Evolutionary conservation across 78 protist genomes (phyloP).

Genomic region (Protostelium mycophagum): DNA sequence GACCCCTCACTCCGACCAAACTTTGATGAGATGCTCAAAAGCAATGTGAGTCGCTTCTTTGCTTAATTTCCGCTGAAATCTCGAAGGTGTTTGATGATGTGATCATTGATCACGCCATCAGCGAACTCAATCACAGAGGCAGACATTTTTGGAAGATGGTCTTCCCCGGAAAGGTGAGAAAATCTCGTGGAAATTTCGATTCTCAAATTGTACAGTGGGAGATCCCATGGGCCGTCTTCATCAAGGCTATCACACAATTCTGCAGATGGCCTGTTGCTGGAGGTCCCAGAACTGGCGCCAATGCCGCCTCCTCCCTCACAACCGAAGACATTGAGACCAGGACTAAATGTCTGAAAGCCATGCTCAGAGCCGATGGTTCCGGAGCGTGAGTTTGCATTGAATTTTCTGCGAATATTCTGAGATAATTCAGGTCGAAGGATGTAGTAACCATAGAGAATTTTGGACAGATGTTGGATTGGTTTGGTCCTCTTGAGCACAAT

Average conservation of each 20-base stretch:
- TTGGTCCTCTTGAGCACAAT: slow-evolving; percentile 36
- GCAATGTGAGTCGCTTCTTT: neutral
- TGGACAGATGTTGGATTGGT: slow-evolving; percentile 60
- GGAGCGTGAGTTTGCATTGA: too few species aligned
- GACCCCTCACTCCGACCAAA: slow-evolving; percentile 41
- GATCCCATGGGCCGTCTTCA: neutral
- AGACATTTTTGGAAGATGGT: neutral
- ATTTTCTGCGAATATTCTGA: too few species aligned
- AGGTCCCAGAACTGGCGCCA: neutral
- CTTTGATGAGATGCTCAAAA: slow-evolving; percentile 29
- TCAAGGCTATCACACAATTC: neutral
- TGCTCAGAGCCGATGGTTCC: neutral
- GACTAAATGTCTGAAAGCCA: neutral
- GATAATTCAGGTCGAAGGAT: slow-evolving; percentile 21
- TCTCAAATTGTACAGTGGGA: neutral
- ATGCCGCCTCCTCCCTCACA: neutral
- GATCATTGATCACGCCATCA: neutral
- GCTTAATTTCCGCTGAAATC: too few species aligned
- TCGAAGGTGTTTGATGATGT: neutral
- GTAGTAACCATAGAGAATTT: slow-evolving; percentile 40
- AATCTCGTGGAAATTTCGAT: neutral
- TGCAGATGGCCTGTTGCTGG: neutral
- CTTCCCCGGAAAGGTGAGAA: neutral
- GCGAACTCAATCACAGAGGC: neutral
- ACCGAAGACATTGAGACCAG: neutral